Evolutionary conservation across 1,284 basidiomycete genomes (phyloP).

Genomic region (Naganishia albida): DNA sequence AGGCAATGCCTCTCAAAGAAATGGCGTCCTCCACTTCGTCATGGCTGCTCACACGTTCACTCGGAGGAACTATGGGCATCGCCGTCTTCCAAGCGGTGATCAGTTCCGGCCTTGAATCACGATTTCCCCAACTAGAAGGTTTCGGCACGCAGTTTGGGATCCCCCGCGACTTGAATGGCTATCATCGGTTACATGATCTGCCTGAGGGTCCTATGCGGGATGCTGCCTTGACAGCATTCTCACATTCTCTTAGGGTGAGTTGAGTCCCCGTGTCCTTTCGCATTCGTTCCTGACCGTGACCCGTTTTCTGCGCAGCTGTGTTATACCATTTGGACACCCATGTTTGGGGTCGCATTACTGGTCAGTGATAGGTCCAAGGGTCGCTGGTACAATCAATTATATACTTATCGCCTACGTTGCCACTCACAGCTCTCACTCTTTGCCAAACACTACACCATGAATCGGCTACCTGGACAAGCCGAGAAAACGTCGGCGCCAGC

Average conservation of each 20-base stretch:
- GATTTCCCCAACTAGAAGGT: conserved; percentile 42
- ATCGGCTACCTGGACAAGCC: conserved; percentile 12
- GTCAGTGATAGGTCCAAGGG: no score
- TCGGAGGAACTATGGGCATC: conserved; percentile 37
- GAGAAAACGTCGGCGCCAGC: background rate
- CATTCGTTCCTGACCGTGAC: background rate
- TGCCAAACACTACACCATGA: conserved; percentile 24
- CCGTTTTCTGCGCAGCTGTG: conserved; percentile 5
- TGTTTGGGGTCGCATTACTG: conserved; percentile 26
- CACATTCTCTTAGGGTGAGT: conserved; percentile 42
- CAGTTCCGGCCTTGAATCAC: conserved; percentile 43
- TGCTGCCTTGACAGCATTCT: conserved; percentile 44
- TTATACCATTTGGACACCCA: conserved; percentile 33
- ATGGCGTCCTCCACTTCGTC: conserved; percentile 51
- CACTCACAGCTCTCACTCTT: conserved; percentile 12
- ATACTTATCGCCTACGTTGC: no score
- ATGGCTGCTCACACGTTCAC: conserved; percentile 30
- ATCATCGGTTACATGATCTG: conserved; percentile 43
- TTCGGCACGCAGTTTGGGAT: conserved; percentile 43
- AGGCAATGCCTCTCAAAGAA: conserved; percentile 52
- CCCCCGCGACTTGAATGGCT: conserved; percentile 43
- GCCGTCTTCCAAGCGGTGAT: conserved; percentile 48
- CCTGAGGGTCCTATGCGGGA: conserved; percentile 38
- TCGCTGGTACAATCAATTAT: no score
- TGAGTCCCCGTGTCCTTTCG: conserved; percentile 13